These are phyloP conservation scores for Clonostachys solani DNA, from an alignment of 2,329 filamentous ascomycete species.

Conservation along the genomic window DNA sequence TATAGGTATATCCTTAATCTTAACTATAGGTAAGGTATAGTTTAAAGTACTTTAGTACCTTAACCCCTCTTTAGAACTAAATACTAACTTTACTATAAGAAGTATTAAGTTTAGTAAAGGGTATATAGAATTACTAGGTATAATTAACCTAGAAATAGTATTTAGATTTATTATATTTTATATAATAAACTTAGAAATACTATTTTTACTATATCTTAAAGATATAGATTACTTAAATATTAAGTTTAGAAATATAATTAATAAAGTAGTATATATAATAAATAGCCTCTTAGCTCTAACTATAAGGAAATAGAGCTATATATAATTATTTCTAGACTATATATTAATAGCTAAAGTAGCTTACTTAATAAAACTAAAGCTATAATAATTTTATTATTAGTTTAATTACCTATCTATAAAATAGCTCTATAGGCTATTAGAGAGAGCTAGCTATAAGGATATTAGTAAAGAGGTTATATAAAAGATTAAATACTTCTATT, in stretches of 20 bases:
- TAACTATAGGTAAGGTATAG: no score
- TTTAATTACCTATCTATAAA: neutral
- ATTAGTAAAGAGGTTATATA: neutral
- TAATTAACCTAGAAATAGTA: no score
- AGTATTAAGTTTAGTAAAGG: no score
- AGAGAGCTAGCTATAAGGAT: neutral
- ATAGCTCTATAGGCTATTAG: neutral
- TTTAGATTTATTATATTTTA: neutral
- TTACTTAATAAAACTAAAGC: neutral
- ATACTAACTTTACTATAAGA: no score
- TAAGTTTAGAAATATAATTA: neutral
- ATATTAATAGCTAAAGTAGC: neutral
- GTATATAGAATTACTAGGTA: no score
- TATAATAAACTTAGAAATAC: neutral
- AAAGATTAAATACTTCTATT: neutral
- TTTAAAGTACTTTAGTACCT: no score
- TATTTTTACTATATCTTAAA: neutral
- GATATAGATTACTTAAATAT: neutral
- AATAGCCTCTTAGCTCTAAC: neutral
- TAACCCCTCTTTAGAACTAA: no score
- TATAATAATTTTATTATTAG: neutral
- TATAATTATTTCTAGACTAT: neutral
- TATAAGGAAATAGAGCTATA: neutral
- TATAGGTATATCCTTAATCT: no score
- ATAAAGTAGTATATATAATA: neutral